These are phyloP conservation scores for Agaricus blazei DNA, from an alignment of 768 basidiomycete species.

Conservation along the genomic window DNA sequence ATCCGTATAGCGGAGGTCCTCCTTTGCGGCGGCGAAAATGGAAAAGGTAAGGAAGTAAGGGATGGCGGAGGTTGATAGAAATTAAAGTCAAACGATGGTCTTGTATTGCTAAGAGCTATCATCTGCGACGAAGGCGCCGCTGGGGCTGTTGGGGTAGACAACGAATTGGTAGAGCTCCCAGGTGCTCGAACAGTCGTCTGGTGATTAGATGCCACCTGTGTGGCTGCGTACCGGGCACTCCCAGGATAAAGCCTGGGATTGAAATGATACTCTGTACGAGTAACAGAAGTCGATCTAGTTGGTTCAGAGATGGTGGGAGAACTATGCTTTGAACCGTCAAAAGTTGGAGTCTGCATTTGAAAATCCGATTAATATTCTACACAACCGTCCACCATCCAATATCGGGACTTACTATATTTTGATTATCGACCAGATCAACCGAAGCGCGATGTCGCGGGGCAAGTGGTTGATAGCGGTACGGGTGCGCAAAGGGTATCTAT, in stretches of 20 bases:
- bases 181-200: not conserved
- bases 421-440: not conserved
- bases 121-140: not conserved
- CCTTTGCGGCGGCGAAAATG: not conserved
- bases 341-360: not conserved
- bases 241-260: conserved; percentile 9
- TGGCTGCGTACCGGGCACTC: conserved; percentile 3
- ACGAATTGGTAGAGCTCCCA: not conserved
- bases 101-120: not conserved
- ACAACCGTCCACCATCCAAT: no score
- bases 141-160: not conserved
- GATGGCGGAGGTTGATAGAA: conserved; percentile 1
- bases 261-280: conserved; percentile 4
- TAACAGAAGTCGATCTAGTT: not conserved
- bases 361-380: not conserved
- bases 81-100: not conserved
- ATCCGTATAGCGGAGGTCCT: not conserved
- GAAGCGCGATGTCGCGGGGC: conserved; percentile 5
- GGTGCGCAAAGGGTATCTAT: conserved; percentile 3
- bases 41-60: conserved; percentile 3
- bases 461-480: not conserved
- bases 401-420: not conserved
- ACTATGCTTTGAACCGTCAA: not conserved
- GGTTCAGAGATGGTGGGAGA: not conserved
- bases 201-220: not conserved